These are phyloP conservation scores for Colletotrichum godetiae DNA, from an alignment of 2,329 filamentous ascomycete genomes.

Conservation along the genomic window DNA sequence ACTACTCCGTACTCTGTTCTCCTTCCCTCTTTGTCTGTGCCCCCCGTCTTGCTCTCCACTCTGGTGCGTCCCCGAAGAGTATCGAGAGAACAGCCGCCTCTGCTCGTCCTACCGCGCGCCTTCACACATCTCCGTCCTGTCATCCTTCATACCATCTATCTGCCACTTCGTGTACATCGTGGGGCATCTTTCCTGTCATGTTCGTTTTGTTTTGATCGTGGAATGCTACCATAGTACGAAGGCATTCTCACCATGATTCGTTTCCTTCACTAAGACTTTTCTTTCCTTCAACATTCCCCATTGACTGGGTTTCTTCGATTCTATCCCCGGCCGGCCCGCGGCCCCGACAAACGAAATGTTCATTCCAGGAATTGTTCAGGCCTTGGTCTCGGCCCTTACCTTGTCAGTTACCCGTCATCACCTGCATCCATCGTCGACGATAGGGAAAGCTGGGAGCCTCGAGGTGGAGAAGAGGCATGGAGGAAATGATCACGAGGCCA, in stretches of 20 bases:
- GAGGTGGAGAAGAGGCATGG: neutral
- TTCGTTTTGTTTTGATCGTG: slow-evolving; percentile 15
- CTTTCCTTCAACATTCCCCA: slow-evolving; percentile 47
- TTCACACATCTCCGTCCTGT: slow-evolving; percentile 29
- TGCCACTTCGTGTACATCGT: slow-evolving; percentile 33
- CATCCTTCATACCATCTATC: slow-evolving; percentile 34
- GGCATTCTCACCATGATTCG: slow-evolving; percentile 32
- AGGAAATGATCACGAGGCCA: neutral
- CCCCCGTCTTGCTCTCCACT: slow-evolving; percentile 12
- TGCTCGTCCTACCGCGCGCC: slow-evolving; percentile 13
- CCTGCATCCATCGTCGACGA: neutral
- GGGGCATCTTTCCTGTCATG: slow-evolving; percentile 23
- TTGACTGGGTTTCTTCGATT: slow-evolving; percentile 58
- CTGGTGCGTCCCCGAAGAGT: slow-evolving; percentile 18
- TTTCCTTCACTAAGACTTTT: slow-evolving; percentile 43
- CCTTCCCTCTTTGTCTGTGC: slow-evolving; percentile 19
- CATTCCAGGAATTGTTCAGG: slow-evolving; percentile 56
- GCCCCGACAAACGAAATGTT: slow-evolving; percentile 53
- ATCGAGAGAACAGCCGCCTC: slow-evolving; percentile 8
- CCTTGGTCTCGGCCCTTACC: slow-evolving; percentile 63
- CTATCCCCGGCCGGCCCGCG: slow-evolving; percentile 41
- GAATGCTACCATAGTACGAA: slow-evolving; percentile 38
- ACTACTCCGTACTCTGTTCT: slow-evolving; percentile 8
- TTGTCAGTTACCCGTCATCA: slow-evolving; percentile 56
- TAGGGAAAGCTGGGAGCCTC: neutral